A percentile compares a stretch with the other conserved stretches of the same genome.
These are phyloP conservation scores for Candida sphagnicola DNA, from an alignment of 805 yeast genomes.

Conservation along the genomic window DNA sequence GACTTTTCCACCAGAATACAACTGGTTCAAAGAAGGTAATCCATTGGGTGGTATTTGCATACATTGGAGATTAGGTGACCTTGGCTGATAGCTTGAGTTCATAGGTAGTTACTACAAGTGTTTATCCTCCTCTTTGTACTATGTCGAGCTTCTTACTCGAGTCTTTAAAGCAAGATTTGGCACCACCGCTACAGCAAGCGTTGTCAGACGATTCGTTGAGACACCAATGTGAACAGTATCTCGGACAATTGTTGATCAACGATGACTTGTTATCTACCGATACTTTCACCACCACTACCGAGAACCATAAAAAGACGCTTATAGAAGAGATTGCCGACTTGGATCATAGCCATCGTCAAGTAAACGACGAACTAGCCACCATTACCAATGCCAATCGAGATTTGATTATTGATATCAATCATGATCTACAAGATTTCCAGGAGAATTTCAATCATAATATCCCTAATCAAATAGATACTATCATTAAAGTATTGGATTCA, in stretches of 20 bases:
- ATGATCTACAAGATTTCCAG: conserved; percentile 30
- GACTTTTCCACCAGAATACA: no score
- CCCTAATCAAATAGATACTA: conserved; percentile 10
- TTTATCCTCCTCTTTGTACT: no score
- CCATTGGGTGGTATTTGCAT: no score
- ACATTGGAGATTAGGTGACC: no score
- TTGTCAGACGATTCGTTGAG: conserved; percentile 18
- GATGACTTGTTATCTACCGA: conserved; percentile 46
- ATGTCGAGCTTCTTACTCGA: conserved; percentile 35
- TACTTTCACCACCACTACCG: conserved; percentile 35
- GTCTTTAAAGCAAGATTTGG: conserved; percentile 24
- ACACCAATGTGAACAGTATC: conserved; percentile 22
- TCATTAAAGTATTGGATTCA: conserved; percentile 11
- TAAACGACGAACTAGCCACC: conserved; percentile 45
- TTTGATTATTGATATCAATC: conserved; percentile 38
- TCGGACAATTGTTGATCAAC: conserved; percentile 43
- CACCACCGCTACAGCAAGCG: conserved; percentile 15
- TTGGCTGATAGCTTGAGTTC: no score
- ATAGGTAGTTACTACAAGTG: no score
- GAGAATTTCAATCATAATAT: conserved; percentile 17
- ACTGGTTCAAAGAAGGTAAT: no score
- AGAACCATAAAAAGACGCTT: conserved; percentile 29
- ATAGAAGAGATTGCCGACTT: conserved; percentile 74
- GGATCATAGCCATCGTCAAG: conserved; percentile 49
- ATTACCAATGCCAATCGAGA: conserved; percentile 40